Base-by-base conservation (phyloP, 2,329 filamentous ascomycete species). In the Neofusicoccum ribis region DNA sequence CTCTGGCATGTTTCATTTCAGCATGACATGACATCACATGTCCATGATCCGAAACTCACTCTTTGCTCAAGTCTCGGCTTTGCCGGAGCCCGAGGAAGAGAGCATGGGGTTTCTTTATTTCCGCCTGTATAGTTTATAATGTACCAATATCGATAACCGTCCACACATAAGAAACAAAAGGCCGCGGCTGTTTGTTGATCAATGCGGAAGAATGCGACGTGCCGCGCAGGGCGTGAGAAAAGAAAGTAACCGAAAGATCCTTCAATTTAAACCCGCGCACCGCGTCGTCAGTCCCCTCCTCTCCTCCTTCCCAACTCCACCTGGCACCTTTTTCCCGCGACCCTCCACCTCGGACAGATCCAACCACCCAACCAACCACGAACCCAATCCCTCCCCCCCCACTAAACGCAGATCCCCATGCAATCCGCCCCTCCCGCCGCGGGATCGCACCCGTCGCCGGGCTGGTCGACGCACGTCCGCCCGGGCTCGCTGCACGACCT, bases 391-490 rank as follows among this genome's bases (percentile, higher is more conserved):
- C 36, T 34, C 8, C 2, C 20, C 20, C 4, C 14, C 5, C 1
- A 3, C 23, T 58, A 76, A 17, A 77, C 68, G 68, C 81, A 83
- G 37, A 82, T 68, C 0, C 81, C 80, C 4, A 71, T 74, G 66
- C 81, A 83, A 68, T 83, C 80, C 2, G 73, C 72, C 0, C 79
- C 79, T 0, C 80, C 79, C 1, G 72, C 70, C 27, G 67, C 20
- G 1, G 76, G 73, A 69, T 79, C 75, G 66, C 81, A 83, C 12
- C 74, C 71, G 67, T 83, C 81, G 11, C 74, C 69, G 5, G 79
- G 78, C 67, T 82, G 77, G 71, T 83, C 80, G 39, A 78, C 69
- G 65, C 81, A 83, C 9, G 71, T 70, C 71, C 76, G 71, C 1
- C 72, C 74, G 11, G 64, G 47, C 3, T 64, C 49, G 5, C 70